Conservation (phyloP, 1,284 basidiomycete genomes). For the Irpex sp. region DNA sequence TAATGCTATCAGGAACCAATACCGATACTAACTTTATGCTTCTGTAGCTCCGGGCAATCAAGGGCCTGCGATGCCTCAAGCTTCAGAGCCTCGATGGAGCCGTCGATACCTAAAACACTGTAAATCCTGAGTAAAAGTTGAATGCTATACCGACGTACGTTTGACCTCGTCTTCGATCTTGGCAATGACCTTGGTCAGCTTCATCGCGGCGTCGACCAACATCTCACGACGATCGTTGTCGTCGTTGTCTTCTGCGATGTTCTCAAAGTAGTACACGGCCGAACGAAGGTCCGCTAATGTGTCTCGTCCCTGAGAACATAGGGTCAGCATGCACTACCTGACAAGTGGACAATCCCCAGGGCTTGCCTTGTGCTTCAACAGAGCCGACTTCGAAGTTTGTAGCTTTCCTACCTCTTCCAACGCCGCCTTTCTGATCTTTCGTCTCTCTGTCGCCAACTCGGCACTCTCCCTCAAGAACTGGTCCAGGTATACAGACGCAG, state of each 20-base stretch:
- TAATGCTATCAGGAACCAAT: not conserved
- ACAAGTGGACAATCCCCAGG: not conserved
- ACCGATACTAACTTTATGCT: constrained; percentile 42
- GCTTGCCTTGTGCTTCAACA: constrained; percentile 53
- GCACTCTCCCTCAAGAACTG: constrained; percentile 61
- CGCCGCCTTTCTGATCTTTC: constrained; percentile 41
- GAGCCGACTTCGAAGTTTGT: constrained; percentile 37
- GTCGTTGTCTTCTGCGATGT: constrained; percentile 48
- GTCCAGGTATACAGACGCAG: constrained; percentile 64
- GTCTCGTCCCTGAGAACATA: constrained; percentile 48
- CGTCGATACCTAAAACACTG: constrained; percentile 44
- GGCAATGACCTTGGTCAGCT: constrained; percentile 48
- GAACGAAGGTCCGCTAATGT: constrained; percentile 55
- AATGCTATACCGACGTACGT: constrained; percentile 33
- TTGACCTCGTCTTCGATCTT: constrained; percentile 50
- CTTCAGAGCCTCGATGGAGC: constrained; percentile 41
- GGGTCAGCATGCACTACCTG: not conserved
- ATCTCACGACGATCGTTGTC: constrained; percentile 42
- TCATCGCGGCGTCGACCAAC: constrained; percentile 40
- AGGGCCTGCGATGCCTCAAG: constrained; percentile 42
- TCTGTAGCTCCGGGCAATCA: constrained; percentile 58
- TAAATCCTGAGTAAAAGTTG: not conserved
- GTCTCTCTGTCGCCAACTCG: constrained; percentile 44
- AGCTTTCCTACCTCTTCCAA: constrained; percentile 45
- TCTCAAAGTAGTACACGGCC: constrained; percentile 65